These are phyloP conservation scores for Gossypium schwendimanii DNA, from an alignment of 441 rosid species.

Conservation along the genomic window DNA sequence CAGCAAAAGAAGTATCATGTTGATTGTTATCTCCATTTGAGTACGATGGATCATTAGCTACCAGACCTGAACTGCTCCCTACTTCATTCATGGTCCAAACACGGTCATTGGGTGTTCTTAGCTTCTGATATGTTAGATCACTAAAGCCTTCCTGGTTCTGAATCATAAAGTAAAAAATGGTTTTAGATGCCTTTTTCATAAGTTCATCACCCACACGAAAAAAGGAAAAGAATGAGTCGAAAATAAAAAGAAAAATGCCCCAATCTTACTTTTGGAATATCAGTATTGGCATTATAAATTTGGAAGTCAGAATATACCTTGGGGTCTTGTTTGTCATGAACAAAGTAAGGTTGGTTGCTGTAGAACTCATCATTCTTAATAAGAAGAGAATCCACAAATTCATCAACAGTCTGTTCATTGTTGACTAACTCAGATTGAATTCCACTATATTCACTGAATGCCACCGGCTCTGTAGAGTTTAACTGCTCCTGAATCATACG, in stretches of 20 bases:
- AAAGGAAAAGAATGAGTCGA: neutral
- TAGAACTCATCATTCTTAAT: neutral
- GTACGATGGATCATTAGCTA: neutral
- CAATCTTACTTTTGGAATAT: slow-evolving; percentile 1
- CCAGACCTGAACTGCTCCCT: neutral
- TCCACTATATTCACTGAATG: neutral
- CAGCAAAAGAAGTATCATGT: neutral
- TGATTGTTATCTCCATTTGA: neutral
- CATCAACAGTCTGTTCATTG: neutral
- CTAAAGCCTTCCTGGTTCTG: slow-evolving; percentile 2
- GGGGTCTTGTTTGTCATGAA: neutral
- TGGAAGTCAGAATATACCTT: neutral
- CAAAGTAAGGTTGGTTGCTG: neutral
- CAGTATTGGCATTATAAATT: neutral
- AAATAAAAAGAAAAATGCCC: neutral
- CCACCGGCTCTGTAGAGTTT: neutral
- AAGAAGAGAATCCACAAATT: neutral
- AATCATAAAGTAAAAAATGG: neutral
- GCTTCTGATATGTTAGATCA: neutral
- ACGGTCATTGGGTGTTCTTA: neutral
- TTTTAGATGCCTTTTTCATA: neutral
- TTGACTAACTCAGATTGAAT: neutral
- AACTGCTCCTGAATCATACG: neutral
- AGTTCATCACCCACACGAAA: neutral
- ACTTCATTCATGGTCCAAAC: neutral